Base-by-base conservation (phyloP, 768 basidiomycete genomes). In the Megacollybia marginata region DNA sequence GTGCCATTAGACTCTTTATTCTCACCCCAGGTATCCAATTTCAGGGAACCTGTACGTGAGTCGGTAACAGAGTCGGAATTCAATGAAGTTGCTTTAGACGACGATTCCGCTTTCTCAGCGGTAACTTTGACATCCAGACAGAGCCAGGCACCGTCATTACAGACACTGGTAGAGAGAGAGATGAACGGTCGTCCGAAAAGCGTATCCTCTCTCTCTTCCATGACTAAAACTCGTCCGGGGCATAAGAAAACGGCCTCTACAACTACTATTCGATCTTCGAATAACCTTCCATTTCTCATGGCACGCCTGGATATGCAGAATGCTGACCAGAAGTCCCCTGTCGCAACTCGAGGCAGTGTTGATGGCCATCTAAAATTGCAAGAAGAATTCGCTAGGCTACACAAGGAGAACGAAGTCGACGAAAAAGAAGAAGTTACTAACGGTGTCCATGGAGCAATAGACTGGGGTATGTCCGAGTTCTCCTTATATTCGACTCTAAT, bases 311-410 rank as follows among this genome's bases (percentile, higher is more conserved):
- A 80, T 36, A 53, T 73, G 12, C 76, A 76, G 55, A 68, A 68
- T 47, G 59, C 63, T n/a, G 74, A 78, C 9, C 72, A 73, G 40
- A 62, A 60, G 18, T 62, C 65, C 35, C 42, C 61, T 6, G 64
- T 66, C 18, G 64, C 66, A 1, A 65, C 69, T 40, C 70, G 82
- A 50, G 66, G 61, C 34, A 81, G 80, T 54, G 53, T 80, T 34
- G 83, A 85, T 51, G 85, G 83, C 2, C 79, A 82, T 56, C 74
- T 80, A 46, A 84, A 80, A 57, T 66, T 91, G 36, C 88, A 87
- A 55, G 83, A 88, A 58, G 87, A 88, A 54, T 90, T 91, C 55
- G 73, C 77, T 46, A 76, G 82, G 34, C 70, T 82, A 38, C 86
- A 85, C 43, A 76, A 71, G 46, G 75, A 83, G 57, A 73, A 70